Percentiles rank a stretch among this genome's conserved stretches.
Conservation (phyloP, 768 basidiomycete species). For the Tricholoma saponaceum region DNA sequence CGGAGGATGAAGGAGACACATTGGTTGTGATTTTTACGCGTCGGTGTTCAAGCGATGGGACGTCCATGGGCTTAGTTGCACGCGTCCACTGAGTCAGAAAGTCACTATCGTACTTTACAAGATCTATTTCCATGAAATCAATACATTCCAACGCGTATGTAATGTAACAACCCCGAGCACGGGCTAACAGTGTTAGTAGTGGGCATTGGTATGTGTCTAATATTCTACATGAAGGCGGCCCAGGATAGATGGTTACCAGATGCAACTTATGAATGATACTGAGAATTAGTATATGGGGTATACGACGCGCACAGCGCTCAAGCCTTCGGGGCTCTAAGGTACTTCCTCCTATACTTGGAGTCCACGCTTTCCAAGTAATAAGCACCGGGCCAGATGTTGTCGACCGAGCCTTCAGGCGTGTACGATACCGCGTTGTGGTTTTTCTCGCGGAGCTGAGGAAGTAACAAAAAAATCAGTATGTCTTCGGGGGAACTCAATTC, state of each 20-base stretch:
- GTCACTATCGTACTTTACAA: neutral
- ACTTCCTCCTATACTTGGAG: slow-evolving; percentile 88
- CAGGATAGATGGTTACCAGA: slow-evolving; percentile 3
- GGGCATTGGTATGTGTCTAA: slow-evolving; percentile 10
- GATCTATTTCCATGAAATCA: neutral
- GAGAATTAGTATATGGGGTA: slow-evolving; percentile 12
- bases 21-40: slow-evolving; percentile 17
- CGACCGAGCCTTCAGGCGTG: slow-evolving; percentile 78
- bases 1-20: slow-evolving; percentile 8
- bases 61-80: neutral
- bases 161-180: slow-evolving; percentile 8
- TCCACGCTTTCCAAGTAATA: slow-evolving; percentile 94
- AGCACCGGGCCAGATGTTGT: slow-evolving; percentile 91
- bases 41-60: slow-evolving; percentile 13
- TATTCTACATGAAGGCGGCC: slow-evolving; percentile 6
- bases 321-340: slow-evolving; percentile 47
- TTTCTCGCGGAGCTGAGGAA: slow-evolving; percentile 83
- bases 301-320: slow-evolving; percentile 18
- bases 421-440: slow-evolving; percentile 91
- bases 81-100: neutral
- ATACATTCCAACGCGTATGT: neutral
- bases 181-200: slow-evolving; percentile 7
- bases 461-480: slow-evolving; percentile 7
- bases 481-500: neutral
- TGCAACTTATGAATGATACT: neutral